These are phyloP conservation scores for Raphanus hybrid DNA, from an alignment of 441 rosid genomes.

Conservation along the genomic window DNA sequence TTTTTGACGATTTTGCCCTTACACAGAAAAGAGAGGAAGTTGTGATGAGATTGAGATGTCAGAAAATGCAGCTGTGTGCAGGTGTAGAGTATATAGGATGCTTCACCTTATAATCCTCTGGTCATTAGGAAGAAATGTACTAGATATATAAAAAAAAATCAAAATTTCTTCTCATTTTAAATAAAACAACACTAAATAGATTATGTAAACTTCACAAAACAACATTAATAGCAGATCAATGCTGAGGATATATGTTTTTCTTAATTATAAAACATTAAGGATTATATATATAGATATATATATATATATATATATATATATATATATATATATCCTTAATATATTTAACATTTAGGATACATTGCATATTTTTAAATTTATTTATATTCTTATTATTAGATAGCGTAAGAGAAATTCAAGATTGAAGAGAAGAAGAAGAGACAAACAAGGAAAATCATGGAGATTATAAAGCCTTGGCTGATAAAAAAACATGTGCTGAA, in stretches of 20 bases:
- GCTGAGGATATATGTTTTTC: too few species aligned
- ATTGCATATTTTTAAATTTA: background rate
- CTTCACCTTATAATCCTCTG: background rate
- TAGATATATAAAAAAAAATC: too few species aligned
- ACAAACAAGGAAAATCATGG: background rate
- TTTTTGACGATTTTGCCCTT: background rate
- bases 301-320: too few species aligned
- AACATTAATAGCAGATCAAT: too few species aligned
- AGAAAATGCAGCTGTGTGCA: background rate
- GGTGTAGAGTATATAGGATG: background rate
- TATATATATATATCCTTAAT: too few species aligned
- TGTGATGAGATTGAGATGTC: background rate
- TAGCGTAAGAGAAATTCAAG: background rate
- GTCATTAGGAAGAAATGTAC: background rate
- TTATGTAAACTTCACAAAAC: background rate
- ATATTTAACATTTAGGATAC: too few species aligned
- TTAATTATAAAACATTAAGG: background rate
- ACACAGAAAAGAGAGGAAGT: background rate
- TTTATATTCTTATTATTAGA: too few species aligned
- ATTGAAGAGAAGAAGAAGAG: background rate
- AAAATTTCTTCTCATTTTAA: background rate
- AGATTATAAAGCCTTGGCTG: too few species aligned
- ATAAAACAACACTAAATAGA: background rate
- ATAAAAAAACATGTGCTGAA: background rate
- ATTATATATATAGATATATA: too few species aligned